Base-by-base conservation (phyloP, 331 rosid genomes). In the Quercus phellos region DNA sequence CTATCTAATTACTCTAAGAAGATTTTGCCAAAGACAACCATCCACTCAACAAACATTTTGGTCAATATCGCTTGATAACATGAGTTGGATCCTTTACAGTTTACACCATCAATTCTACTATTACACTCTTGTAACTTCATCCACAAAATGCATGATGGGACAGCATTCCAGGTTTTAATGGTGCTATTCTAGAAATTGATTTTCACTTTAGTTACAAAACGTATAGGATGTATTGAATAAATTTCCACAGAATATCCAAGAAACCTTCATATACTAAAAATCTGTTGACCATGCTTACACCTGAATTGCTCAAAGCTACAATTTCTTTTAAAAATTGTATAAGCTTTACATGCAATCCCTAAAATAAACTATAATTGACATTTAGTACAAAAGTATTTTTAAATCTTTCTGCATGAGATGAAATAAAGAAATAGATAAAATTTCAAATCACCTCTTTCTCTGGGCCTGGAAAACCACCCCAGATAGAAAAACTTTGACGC, bases 401-500 rank as follows among this genome's bases (percentile, higher is more conserved):
- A 74, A 72, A 10, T 63, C 68, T 50, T 73, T 56, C 55, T 29
- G 67, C 61, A 76, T 38, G 72, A 42, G 2, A 55, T 50, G 29
- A 72, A 66, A 76, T 27, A 46, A 10, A 70, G 64, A 73, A 70
- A 63, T 50, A 61, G 73, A 78, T 60, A 22, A 10, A 27, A 11
- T 46, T 72, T 53, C 68, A 53, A 68, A 56, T 90, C 77, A 92
- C 98, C 98, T 92, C 98, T 87, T 88, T 86, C 82, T 90, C 97
- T 50, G 93, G 95, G 80, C 98, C 97, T 59, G 98, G 98, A 76
- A 88, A 90, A 82, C 97, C 97, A 74, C 90, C 89, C 85, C 17
- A 58, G 51, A 81, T 46, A 7, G 94, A 81, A 73, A 94, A 94
- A 76, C 87, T 66, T 86, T 92, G 95, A 75, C 99, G 97, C 99